These are phyloP conservation scores for Tilletia setariae DNA, from an alignment of 1,284 basidiomycete species.

Conservation along the genomic window DNA sequence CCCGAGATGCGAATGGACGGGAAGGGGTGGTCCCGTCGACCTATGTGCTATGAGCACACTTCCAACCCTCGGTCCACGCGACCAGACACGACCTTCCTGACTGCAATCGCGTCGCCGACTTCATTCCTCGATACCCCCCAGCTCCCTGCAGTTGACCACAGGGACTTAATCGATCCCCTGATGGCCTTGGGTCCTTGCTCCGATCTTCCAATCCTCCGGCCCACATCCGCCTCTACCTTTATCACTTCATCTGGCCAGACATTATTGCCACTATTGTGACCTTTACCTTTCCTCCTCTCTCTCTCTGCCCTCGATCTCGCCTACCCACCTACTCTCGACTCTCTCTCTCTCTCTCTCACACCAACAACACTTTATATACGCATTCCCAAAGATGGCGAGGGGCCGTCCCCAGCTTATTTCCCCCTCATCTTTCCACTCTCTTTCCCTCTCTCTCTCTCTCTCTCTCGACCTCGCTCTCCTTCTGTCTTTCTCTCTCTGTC, in stretches of 20 bases:
- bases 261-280: conserved; percentile 12
- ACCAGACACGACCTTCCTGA: too few relatives aligned
- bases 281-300: not conserved
- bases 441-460: not conserved
- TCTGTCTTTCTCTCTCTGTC: not conserved
- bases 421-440: not conserved
- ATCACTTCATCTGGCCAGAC: not conserved
- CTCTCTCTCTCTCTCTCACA: conserved; percentile 4
- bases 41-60: conserved; percentile 34
- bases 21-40: conserved; percentile 45
- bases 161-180: too few relatives aligned
- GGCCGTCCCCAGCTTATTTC: not conserved
- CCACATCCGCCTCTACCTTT: conserved; percentile 1
- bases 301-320: not conserved
- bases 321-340: not conserved
- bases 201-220: too few relatives aligned
- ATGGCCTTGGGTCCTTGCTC: too few relatives aligned
- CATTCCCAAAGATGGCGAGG: too few relatives aligned
- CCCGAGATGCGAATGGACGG: conserved; percentile 33
- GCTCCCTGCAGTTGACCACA: not conserved
- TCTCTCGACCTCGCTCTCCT: not conserved
- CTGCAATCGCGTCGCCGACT: not conserved
- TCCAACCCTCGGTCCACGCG: too few relatives aligned
- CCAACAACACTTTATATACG: not conserved
- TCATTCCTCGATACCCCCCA: not conserved